Conservation (phyloP, 495 filamentous ascomycete genomes). For the Aspergillus asperescens region DNA sequence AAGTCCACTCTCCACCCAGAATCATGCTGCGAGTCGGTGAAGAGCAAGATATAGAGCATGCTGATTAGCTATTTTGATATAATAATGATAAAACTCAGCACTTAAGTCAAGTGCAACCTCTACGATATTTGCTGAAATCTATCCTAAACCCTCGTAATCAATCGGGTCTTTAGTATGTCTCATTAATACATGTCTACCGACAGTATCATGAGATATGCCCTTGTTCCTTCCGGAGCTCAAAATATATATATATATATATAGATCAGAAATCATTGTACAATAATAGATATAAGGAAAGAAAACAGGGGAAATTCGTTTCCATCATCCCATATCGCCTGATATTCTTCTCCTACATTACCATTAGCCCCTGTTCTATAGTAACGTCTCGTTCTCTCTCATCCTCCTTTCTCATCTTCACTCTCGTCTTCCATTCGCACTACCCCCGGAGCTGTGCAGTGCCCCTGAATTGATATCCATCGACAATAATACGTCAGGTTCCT, state of each 20-base stretch:
- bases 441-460: too few relatives aligned
- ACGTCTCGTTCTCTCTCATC: too few relatives aligned
- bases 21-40: conserved; percentile 27
- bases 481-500: not conserved
- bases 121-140: too few relatives aligned
- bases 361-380: not conserved
- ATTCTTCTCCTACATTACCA: not conserved
- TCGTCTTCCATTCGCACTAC: too few relatives aligned
- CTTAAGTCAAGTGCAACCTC: too few relatives aligned
- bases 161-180: conserved; percentile 17
- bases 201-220: not conserved
- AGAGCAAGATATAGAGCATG: conserved; percentile 33
- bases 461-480: not conserved
- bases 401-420: too few relatives aligned
- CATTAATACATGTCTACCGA: conserved; percentile 17
- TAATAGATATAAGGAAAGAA: conserved; percentile 6
- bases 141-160: too few relatives aligned
- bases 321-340: not conserved
- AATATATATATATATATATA: conserved; percentile 12
- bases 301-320: not conserved
- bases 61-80: too few relatives aligned
- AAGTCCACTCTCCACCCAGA: conserved; percentile 36
- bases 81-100: too few relatives aligned
- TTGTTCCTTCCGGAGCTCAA: not conserved
- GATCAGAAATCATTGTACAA: conserved; percentile 18